These are phyloP conservation scores for Pseudozyma flocculosa DNA, from an alignment of 1,284 basidiomycete species.

Conservation along the genomic window DNA sequence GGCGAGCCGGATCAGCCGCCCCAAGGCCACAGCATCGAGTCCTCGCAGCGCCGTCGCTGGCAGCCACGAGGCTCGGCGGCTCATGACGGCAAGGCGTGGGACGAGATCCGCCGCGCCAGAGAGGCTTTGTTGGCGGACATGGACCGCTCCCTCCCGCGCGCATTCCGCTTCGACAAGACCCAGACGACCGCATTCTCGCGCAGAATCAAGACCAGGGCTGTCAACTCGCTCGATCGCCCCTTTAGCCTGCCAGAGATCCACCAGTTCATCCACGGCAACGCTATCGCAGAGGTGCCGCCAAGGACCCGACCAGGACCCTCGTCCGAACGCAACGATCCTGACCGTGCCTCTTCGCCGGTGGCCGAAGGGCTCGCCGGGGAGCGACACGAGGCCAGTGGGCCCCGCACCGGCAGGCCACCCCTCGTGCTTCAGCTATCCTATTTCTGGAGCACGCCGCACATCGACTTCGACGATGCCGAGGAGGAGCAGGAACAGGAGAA, in stretches of 20 bases:
- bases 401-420: neutral
- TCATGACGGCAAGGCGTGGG: slow-evolving; percentile 7
- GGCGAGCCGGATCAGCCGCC: too few species aligned
- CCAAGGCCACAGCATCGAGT: slow-evolving; percentile 1
- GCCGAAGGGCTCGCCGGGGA: too few species aligned
- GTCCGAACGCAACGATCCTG: too few species aligned
- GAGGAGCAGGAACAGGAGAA: too few species aligned
- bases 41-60: too few species aligned
- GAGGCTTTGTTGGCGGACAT: slow-evolving; percentile 11
- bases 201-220: slow-evolving; percentile 20
- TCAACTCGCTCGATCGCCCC: slow-evolving; percentile 30
- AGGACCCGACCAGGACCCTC: neutral
- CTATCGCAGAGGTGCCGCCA: neutral
- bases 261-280: neutral
- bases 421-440: slow-evolving; percentile 18
- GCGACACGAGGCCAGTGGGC: neutral
- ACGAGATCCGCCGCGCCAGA: slow-evolving; percentile 11
- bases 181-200: slow-evolving; percentile 23
- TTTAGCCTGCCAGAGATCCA: neutral
- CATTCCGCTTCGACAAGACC: slow-evolving; percentile 18
- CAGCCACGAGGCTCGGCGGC: too few species aligned
- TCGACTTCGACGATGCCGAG: neutral
- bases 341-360: too few species aligned
- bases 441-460: slow-evolving; percentile 11
- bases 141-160: slow-evolving; percentile 15